Evolutionary conservation across 2,329 filamentous ascomycete species (phyloP), one percentile per base, ranked within the genome.

Genomic region (Onygenales sp.): DNA sequence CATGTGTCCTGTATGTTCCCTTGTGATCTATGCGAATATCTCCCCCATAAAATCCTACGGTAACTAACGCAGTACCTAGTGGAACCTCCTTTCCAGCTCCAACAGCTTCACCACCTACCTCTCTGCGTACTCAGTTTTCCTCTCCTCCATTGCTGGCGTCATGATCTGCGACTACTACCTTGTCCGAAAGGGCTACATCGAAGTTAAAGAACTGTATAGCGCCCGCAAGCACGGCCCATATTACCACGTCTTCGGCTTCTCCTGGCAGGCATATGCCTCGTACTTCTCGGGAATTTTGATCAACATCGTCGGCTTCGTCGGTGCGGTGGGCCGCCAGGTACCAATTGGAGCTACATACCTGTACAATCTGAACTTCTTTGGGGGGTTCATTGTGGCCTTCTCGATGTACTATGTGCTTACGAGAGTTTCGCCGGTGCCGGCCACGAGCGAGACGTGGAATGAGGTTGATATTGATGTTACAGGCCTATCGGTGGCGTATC

Each of bases 31-130:
- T 27, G 21, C 21, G 21, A 27, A 27, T 27, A 27, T 37, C 11
- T n/a, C 21, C 10, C 14, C 17, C 21, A 27, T 11, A n/a, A 4
- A 7, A 44, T 40, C 13, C 36, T 3, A 7, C 6, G 13, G 7
- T 31, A 34, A 2, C 10, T 43, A n/a, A 39, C 33, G 17, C 21
- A 17, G 17, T 43, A 32, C 17, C 62, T 36, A 70, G 62, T 74
- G 72, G 81, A 87, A 87, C 56, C 79, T 95, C 0, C 80, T 95
- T 7, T 83, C 79, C 2, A 75, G 76, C 44, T 81, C 82, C 44
- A 95, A 92, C 74, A 84, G 85, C 70, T 95, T 95, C 74, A 93
- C 88, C 0, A 94, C 88, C 3, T 95, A 95, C 65, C 82, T 96
- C 0, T 93, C 87, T 0, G 86, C 91, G 1, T 95, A 95, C 74